These are phyloP conservation scores for Dactylella cylindrospora DNA, from an alignment of 2,329 filamentous ascomycete species.

Conservation along the genomic window DNA sequence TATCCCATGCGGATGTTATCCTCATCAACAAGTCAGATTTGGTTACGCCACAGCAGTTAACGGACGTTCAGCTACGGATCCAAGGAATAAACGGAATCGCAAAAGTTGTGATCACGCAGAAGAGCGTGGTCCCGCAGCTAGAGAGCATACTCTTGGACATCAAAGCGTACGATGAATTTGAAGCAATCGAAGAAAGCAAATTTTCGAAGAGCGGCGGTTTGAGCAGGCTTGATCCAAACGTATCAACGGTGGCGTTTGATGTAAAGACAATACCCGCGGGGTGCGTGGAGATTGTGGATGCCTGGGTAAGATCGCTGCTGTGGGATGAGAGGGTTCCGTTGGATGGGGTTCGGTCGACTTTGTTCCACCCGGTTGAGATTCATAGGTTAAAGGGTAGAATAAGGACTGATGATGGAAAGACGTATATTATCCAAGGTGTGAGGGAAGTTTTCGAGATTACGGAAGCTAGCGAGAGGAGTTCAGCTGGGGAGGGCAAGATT, in stretches of 20 bases:
- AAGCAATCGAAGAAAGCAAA: conserved; percentile 53
- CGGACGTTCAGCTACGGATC: conserved; percentile 70
- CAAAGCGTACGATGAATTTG: conserved; percentile 85
- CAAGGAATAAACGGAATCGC: conserved; percentile 86
- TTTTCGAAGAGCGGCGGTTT: conserved; percentile 68
- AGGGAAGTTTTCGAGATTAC: conserved; percentile 90
- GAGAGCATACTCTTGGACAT: conserved; percentile 86
- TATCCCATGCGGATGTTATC: conserved; percentile 93
- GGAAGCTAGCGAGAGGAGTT: conserved; percentile 56
- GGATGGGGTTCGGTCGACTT: conserved; percentile 50
- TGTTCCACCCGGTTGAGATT: conserved; percentile 63
- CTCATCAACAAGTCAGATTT: conserved; percentile 93
- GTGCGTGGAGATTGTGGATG: conserved; percentile 68
- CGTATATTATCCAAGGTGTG: conserved; percentile 85
- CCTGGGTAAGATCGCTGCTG: conserved; percentile 77
- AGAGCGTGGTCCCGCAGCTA: conserved; percentile 75
- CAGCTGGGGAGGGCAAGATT: conserved; percentile 58
- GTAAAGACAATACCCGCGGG: conserved; percentile 62
- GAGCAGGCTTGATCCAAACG: conserved; percentile 85
- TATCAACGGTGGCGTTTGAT: conserved; percentile 75
- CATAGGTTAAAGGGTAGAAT: conserved; percentile 85
- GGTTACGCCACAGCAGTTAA: conserved; percentile 69
- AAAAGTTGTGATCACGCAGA: conserved; percentile 76
- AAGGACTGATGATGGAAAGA: conserved; percentile 63
- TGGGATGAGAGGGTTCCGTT: conserved; percentile 72